Conservation (phyloP, 139 green algal species). For the Haematococcus sp. region DNA sequence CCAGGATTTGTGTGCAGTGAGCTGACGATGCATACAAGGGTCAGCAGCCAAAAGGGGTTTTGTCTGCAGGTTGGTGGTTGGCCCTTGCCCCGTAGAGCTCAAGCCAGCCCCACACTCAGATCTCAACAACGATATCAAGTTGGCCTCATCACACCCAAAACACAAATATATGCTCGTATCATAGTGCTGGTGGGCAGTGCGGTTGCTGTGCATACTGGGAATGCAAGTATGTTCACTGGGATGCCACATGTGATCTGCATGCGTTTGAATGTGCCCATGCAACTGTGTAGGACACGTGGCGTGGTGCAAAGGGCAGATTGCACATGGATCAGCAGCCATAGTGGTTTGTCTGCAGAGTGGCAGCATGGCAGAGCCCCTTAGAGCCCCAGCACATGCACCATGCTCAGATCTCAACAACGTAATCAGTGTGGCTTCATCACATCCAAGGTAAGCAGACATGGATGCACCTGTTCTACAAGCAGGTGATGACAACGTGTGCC, state of each 20-base stretch:
- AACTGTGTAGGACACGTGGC: too few species aligned
- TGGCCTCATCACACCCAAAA: too few species aligned
- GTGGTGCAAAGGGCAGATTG: neutral
- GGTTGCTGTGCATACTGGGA: too few species aligned
- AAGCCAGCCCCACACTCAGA: neutral
- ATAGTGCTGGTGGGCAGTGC: too few species aligned
- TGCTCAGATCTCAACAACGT: slow-evolving; percentile 19
- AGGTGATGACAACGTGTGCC: too few species aligned
- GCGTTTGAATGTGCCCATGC: too few species aligned
- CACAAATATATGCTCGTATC: too few species aligned
- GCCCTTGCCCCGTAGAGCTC: neutral
- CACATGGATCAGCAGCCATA: slow-evolving; percentile 10
- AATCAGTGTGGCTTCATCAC: slow-evolving; percentile 11
- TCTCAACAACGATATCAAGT: slow-evolving; percentile 1
- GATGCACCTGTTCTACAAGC: too few species aligned
- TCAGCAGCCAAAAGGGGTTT: slow-evolving; percentile 8
- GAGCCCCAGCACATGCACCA: neutral
- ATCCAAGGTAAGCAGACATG: too few species aligned
- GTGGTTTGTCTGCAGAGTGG: neutral
- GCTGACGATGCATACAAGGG: neutral
- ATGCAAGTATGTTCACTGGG: too few species aligned
- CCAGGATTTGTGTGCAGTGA: too few species aligned
- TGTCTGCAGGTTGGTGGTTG: neutral
- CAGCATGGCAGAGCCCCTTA: neutral
- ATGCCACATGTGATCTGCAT: too few species aligned